A percentile compares a stretch with the other conserved stretches of the same genome.
These are phyloP conservation scores for Pyrenochaeta sp. DNA, from an alignment of 2,329 filamentous ascomycete genomes.

Conservation along the genomic window DNA sequence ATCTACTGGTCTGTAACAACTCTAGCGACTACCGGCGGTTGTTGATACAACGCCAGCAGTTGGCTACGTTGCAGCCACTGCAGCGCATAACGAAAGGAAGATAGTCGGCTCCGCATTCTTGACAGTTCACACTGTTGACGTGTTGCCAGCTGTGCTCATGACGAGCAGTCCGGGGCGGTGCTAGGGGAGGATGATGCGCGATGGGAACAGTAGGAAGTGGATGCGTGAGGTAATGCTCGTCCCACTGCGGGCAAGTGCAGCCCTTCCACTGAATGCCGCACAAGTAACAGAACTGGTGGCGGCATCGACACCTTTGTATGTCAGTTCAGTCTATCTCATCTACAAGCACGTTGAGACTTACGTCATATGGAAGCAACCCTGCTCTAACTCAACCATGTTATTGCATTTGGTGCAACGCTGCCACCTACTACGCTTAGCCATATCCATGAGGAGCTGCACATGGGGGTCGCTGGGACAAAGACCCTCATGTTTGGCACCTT, in stretches of 20 bases:
- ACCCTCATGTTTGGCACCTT: slow-evolving; percentile 10
- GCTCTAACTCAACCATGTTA: slow-evolving; percentile 23
- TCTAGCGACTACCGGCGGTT: neutral
- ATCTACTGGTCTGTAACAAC: no score
- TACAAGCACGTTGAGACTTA: neutral
- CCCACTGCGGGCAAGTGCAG: slow-evolving; percentile 14
- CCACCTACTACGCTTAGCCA: slow-evolving; percentile 25
- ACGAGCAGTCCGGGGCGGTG: neutral
- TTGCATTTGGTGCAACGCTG: slow-evolving; percentile 26
- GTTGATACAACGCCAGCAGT: slow-evolving; percentile 18
- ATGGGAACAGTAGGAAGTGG: neutral
- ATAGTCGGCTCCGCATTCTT: slow-evolving; percentile 3
- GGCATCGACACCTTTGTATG: slow-evolving; percentile 13
- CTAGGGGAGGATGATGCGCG: neutral
- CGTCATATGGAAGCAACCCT: slow-evolving; percentile 29
- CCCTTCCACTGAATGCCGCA: slow-evolving; percentile 25
- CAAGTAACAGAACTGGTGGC: slow-evolving; percentile 28
- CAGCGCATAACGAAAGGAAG: slow-evolving; percentile 14
- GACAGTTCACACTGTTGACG: neutral
- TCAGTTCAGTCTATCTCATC: neutral
- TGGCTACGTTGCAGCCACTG: neutral
- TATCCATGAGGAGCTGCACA: slow-evolving; percentile 21
- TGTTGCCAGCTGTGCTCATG: neutral
- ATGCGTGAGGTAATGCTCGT: slow-evolving; percentile 15
- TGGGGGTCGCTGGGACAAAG: slow-evolving; percentile 22